These are phyloP conservation scores for Linnemannia zychae DNA, from an alignment of 192 early-diverging fungal genomes.

Conservation along the genomic window DNA sequence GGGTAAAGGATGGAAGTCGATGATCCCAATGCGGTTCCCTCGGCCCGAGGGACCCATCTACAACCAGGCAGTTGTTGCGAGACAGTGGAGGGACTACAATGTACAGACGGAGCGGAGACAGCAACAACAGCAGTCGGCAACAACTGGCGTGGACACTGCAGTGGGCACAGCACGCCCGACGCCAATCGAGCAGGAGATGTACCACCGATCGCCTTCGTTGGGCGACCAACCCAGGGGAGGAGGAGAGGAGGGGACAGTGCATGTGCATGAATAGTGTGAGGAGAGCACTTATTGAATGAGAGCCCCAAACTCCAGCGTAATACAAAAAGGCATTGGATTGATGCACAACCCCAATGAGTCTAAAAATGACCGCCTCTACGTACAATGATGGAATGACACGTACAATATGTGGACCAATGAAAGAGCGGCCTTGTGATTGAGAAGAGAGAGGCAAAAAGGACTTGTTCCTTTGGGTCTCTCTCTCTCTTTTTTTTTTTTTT, in stretches of 20 bases:
- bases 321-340: background rate
- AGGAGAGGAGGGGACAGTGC: background rate
- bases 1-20: conserved; percentile 54
- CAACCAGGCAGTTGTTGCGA: conserved; percentile 46
- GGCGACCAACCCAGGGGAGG: background rate
- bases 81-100: conserved; percentile 48
- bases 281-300: background rate
- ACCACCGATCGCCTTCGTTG: conserved; percentile 16
- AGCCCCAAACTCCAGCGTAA: background rate
- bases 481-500: background rate
- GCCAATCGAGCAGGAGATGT: conserved; percentile 4
- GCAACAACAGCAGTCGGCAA: conserved; percentile 25
- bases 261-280: background rate
- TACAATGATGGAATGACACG: background rate
- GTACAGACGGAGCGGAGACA: conserved; percentile 11
- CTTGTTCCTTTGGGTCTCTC: background rate
- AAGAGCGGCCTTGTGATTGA: background rate
- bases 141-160: background rate
- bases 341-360: background rate
- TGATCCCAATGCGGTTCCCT: conserved; percentile 29
- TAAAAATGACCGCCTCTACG: background rate
- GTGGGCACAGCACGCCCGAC: conserved; percentile 4
- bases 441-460: background rate
- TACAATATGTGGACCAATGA: conserved; percentile 1
- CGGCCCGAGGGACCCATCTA: conserved; percentile 38